Evolutionary conservation across 1,284 basidiomycete species (phyloP), one percentile per base, ranked within the genome.

Genomic region (Cryptococcus hybrid): DNA sequence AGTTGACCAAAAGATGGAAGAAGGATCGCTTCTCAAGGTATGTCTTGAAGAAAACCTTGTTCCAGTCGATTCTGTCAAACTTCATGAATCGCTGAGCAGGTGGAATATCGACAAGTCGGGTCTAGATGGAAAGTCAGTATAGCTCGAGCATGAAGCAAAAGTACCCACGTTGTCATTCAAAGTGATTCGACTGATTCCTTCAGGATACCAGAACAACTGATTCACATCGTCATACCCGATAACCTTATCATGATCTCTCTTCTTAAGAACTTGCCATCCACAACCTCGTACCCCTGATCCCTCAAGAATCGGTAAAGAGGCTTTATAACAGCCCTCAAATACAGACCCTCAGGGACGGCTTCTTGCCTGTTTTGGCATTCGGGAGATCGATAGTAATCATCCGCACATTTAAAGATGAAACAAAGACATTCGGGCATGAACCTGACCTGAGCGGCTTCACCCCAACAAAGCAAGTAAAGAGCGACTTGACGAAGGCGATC

Each of bases 351-450:
- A 0, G 93, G 92, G 0, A 98, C 92, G 0, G 94, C 87, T 59
- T 98, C 95, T 58, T 92, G 82, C 56, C 92, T 83, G 77, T 87
- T 92, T 79, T 99, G 96, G 73, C 96, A 99, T 75, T 99, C 96
- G n/a, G 94, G 88, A 13, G 92, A 95, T 48, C 95, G 93, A 79
- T 99, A 99, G 79, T 98, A 99, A 80, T 99, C 95, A 77, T 99
- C 95, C 30, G 95, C 96, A 73, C 96, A 99, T 82, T 99, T 98
- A 89, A 99, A 99, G 79, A 99, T 96, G 84, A 97, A 99, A 80
- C 93, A 97, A 55, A 98, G 80, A 71, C 92, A 95, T 78, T 99
- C 95, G 30, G 96, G 95, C 45, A 92, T 86, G 78, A 98, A 99
- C n/a, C 96, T 89, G 51, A 99, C 92, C 74, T 98, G 93, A 8